A percentile compares a stretch with the other conserved stretches of the same genome.
Evolutionary conservation across 441 rosid species (phyloP).

Genomic region (Mallotus japonicus): DNA sequence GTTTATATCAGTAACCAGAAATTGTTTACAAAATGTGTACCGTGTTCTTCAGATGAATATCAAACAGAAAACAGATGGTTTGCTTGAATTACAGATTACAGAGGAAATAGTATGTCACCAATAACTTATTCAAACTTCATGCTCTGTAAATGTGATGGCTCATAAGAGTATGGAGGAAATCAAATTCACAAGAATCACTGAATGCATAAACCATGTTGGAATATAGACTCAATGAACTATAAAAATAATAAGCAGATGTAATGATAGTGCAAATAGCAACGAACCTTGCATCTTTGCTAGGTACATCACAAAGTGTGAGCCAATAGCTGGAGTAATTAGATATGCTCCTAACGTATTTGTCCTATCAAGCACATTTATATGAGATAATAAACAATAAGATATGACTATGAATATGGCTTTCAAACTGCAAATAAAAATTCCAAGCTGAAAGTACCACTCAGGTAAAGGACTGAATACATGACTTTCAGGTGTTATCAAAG

Average conservation of each 20-base stretch:
- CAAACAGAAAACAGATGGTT: background rate
- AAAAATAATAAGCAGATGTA: slow-evolving; percentile 14
- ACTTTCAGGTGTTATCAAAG: slow-evolving; percentile 83
- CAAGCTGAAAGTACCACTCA: slow-evolving; percentile 54
- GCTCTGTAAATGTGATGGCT: background rate
- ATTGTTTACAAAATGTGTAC: slow-evolving; percentile 4
- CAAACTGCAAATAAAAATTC: slow-evolving; percentile 20
- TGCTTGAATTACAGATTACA: background rate
- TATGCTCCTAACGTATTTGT: slow-evolving; percentile 75
- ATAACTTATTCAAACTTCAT: background rate
- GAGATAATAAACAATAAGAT: slow-evolving; percentile 22
- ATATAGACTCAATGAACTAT: background rate
- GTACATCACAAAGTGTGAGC: slow-evolving; percentile 89
- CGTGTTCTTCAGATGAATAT: slow-evolving; percentile 1
- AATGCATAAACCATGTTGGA: background rate
- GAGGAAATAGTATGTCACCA: background rate
- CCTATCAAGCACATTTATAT: slow-evolving; percentile 47
- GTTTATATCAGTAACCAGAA: slow-evolving; percentile 22
- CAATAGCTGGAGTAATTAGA: slow-evolving; percentile 81
- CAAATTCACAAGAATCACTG: background rate
- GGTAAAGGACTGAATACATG: slow-evolving; percentile 88
- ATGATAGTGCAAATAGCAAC: slow-evolving; percentile 16
- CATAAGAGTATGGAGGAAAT: background rate
- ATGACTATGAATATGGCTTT: background rate
- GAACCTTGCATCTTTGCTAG: slow-evolving; percentile 85